Evolutionary conservation across 2,329 filamentous ascomycete species (phyloP).

Genomic region (Trichoderma aggressivum): DNA sequence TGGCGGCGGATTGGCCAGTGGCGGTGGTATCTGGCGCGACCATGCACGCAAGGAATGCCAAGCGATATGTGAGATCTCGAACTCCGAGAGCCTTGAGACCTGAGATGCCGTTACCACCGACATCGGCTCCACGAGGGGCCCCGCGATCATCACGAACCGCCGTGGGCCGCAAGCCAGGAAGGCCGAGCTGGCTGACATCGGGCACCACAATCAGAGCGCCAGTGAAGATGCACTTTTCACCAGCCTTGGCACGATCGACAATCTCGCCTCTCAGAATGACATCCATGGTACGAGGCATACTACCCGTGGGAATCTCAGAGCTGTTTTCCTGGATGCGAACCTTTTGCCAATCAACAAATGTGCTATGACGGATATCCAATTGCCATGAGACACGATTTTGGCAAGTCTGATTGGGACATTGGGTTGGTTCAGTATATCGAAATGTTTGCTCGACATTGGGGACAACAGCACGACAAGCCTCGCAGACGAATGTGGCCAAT

Average conservation of each 20-base stretch:
- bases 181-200: conserved; percentile 89
- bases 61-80: conserved; percentile 87
- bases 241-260: conserved; percentile 94
- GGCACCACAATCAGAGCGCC: conserved; percentile 94
- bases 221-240: conserved; percentile 97
- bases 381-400: conserved; percentile 91
- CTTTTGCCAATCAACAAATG: conserved; percentile 99
- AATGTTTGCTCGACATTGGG: conserved; percentile 96
- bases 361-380: conserved; percentile 93
- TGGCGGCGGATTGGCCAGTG: conserved; percentile 67
- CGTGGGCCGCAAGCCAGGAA: conserved; percentile 80
- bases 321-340: conserved; percentile 98
- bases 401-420: conserved; percentile 86
- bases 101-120: conserved; percentile 77
- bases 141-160: conserved; percentile 80
- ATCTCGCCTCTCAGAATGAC: conserved; percentile 95
- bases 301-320: conserved; percentile 95
- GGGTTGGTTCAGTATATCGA: conserved; percentile 92
- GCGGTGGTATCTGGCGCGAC: conserved; percentile 83
- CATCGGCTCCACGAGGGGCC: conserved; percentile 69
- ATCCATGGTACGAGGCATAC: conserved; percentile 98
- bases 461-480: conserved; percentile 78
- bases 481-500: conserved; percentile 86
- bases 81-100: conserved; percentile 92
- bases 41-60: conserved; percentile 98